Base-by-base conservation (phyloP, 2,329 filamentous ascomycete species). In the Arthrinium puccinioides region DNA sequence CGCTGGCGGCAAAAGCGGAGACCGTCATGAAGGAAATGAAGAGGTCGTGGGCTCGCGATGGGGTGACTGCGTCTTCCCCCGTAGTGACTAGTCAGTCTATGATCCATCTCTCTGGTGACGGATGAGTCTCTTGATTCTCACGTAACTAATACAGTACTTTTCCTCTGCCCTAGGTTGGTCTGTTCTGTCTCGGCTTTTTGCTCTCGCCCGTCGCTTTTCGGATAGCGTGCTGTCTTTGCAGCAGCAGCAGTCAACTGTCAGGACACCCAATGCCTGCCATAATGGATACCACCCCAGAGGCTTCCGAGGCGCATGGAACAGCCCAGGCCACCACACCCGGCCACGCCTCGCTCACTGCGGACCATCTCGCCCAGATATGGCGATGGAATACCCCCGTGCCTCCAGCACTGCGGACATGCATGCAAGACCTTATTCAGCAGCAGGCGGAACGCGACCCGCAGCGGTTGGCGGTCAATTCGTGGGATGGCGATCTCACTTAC, bases 341-440 rank as follows among this genome's bases (percentile, higher is more conserved):
- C 10, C 24, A 14, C 5, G 24, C 36, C 6, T 4, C 43, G n/a
- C 44, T 57, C 29, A 49, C 52, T 5, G 24, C 46, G 21, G 52
- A 59, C 18, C 63, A 72, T 41, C 48, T 70, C 14, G 54, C 63
- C 11, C 63, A 66, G 41, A 51, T 74, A 33, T 70, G 67, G 64
- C 43, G 45, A 15, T 71, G 68, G 67, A 71, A 71, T 46, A 52
- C 58, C 14, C 49, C 52, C 2, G 48, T 70, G 3, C 63, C 67
- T 2, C 54, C 61, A 0, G 57, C 57, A 3, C 49, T 71, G 15
- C 48, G 60, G 14, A 53, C 49, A 31, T 69, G 64, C 43, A 67
- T 70, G 56, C 70, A 72, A 42, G 63, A 70, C 28, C 50, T 71
- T 38, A 61, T 74, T 38, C 53, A 57, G 9, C 56, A 63, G 10